Percentiles rank a stretch among this genome's conserved stretches.
These are phyloP conservation scores for Saposhnikovia divaricata DNA, from an alignment of 129 eudicot species.

Conservation along the genomic window DNA sequence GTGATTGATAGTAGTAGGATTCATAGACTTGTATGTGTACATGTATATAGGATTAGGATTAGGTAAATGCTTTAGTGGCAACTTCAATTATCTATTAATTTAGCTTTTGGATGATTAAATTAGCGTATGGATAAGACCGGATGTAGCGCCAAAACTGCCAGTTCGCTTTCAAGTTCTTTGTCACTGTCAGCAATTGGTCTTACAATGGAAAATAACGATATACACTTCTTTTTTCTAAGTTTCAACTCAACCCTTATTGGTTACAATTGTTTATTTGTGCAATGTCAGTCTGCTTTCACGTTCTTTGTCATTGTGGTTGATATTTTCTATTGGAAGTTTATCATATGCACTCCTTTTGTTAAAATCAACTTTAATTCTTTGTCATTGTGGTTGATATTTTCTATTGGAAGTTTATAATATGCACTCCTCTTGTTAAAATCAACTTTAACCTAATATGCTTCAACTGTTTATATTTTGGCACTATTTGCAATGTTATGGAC, in stretches of 20 bases:
- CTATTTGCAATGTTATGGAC: not conserved
- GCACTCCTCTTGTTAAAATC: not conserved
- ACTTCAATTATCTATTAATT: not conserved
- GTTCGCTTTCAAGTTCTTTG: not conserved
- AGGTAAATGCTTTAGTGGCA: slow-evolving; percentile 3
- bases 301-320: not conserved
- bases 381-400: not conserved
- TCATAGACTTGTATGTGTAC: not conserved
- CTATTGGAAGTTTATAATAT: slow-evolving; percentile 1
- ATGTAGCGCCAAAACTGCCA: not conserved
- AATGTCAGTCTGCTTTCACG: not conserved
- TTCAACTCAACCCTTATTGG: not conserved
- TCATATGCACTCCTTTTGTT: not conserved
- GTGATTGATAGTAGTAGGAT: not conserved
- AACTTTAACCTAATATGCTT: not conserved
- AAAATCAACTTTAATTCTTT: not conserved
- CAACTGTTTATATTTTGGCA: not conserved
- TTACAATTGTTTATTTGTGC: not conserved
- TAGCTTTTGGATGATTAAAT: not conserved
- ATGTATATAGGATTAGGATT: not conserved
- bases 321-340: slow-evolving; percentile 1
- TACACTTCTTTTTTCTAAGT: not conserved
- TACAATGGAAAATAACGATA: not conserved
- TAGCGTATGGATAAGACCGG: not conserved
- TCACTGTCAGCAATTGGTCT: not conserved